A percentile compares a stretch with the other conserved stretches of the same genome.
Conservation (phyloP, 345 rosid genomes). For the Aegle marmelos region DNA sequence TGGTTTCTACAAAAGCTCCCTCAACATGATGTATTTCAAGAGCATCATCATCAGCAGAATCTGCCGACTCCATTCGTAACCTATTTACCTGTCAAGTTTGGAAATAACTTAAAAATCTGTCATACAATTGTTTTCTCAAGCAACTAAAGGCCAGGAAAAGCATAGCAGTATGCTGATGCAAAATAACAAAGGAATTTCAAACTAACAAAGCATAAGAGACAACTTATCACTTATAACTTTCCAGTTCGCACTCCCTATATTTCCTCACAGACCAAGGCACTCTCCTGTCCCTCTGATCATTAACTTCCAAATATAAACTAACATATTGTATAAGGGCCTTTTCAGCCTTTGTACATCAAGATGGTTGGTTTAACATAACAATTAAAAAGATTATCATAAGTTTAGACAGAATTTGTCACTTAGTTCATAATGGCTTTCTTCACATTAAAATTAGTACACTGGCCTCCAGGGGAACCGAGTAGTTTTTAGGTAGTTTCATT, state of each 20-base stretch:
- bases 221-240: neutral
- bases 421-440: neutral
- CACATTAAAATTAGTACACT: neutral
- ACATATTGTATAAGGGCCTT: neutral
- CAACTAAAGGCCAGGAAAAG: neutral
- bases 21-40: constrained; percentile 85
- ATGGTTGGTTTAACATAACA: neutral
- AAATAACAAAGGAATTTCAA: neutral
- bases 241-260: neutral
- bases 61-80: constrained; percentile 57
- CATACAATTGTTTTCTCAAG: neutral
- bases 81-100: constrained; percentile 57
- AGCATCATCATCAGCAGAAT: constrained; percentile 57
- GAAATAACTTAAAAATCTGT: neutral
- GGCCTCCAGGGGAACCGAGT: no score
- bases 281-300: neutral
- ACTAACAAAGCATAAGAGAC: neutral
- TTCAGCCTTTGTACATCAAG: neutral
- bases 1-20: constrained; percentile 85
- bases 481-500: no score
- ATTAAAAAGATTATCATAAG: neutral
- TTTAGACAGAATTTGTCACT: neutral
- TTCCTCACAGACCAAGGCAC: neutral
- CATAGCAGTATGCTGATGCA: neutral
- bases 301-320: neutral